These are phyloP conservation scores for Cryptosporidium meleagridis DNA, from an alignment of 169 alveolate genomes.

Conservation along the genomic window DNA sequence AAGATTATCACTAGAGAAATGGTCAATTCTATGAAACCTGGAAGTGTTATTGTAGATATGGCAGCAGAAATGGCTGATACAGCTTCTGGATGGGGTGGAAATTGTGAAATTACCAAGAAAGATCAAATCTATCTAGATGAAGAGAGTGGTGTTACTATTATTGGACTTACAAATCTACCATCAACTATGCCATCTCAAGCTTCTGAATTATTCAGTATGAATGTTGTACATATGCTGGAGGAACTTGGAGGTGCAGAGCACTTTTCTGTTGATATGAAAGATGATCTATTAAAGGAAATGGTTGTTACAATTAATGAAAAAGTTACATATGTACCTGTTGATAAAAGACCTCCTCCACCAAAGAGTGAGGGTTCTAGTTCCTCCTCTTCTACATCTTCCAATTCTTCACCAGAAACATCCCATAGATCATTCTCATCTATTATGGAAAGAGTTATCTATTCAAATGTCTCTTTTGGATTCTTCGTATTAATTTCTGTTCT, in stretches of 20 bases:
- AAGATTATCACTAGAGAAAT: conserved; percentile 85
- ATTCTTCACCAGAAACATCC: not conserved
- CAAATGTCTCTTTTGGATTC: conserved; percentile 56
- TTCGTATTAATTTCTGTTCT: conserved; percentile 7
- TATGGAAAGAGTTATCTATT: conserved; percentile 12
- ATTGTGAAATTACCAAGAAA: conserved; percentile 85
- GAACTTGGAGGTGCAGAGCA: conserved; percentile 84
- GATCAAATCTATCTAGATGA: conserved; percentile 82
- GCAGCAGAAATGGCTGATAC: conserved; percentile 88
- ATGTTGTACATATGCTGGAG: conserved; percentile 84
- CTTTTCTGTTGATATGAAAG: conserved; percentile 81
- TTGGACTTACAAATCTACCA: conserved; percentile 90
- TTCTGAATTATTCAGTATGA: conserved; percentile 87
- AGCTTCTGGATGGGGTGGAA: conserved; percentile 88
- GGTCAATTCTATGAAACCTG: conserved; percentile 87
- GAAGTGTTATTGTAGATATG: conserved; percentile 91
- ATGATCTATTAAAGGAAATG: conserved; percentile 81
- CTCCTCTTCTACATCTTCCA: not conserved
- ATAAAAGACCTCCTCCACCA: conserved; percentile 74
- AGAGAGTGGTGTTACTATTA: conserved; percentile 85
- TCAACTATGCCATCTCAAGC: conserved; percentile 89
- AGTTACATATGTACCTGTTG: conserved; percentile 76
- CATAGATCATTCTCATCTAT: not conserved
- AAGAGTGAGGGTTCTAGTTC: conserved; percentile 14
- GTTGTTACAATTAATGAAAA: conserved; percentile 80